These are phyloP conservation scores for Tephrocybe rancida DNA, from an alignment of 768 basidiomycete genomes.

Conservation along the genomic window DNA sequence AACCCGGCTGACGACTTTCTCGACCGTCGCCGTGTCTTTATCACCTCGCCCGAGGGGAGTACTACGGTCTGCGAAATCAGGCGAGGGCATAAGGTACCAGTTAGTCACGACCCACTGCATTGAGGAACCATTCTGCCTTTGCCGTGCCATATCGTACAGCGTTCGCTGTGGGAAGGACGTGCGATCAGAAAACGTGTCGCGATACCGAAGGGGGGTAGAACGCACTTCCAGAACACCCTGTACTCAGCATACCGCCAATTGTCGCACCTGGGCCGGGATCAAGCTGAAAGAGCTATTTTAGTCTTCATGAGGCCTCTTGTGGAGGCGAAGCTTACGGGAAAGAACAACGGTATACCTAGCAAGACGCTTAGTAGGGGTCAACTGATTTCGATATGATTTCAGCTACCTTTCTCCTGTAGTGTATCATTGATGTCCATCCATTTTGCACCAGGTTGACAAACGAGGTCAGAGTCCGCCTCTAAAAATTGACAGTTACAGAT, in stretches of 20 bases:
- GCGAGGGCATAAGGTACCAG: not conserved
- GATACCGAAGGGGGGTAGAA: slow-evolving; percentile 3
- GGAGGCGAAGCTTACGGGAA: slow-evolving; percentile 52
- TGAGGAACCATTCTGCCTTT: slow-evolving; percentile 89
- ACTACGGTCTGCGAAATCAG: slow-evolving; percentile 70
- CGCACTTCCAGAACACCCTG: slow-evolving; percentile 83
- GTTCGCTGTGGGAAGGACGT: slow-evolving; percentile 48
- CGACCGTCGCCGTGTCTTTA: slow-evolving; percentile 80
- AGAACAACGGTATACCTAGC: slow-evolving; percentile 76
- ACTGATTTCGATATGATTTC: not conserved
- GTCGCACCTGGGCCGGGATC: slow-evolving; percentile 82
- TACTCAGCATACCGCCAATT: slow-evolving; percentile 85
- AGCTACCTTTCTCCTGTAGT: slow-evolving; percentile 58
- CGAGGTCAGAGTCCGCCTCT: slow-evolving; percentile 74
- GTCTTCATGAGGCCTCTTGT: slow-evolving; percentile 15
- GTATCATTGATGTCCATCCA: slow-evolving; percentile 78
- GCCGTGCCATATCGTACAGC: slow-evolving; percentile 89
- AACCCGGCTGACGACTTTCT: slow-evolving; percentile 90
- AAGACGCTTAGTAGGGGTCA: not conserved
- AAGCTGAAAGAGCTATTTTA: slow-evolving; percentile 41
- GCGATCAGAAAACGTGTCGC: not conserved
- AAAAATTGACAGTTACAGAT: not conserved
- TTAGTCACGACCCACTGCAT: slow-evolving; percentile 51
- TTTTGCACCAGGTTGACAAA: slow-evolving; percentile 71
- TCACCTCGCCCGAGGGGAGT: slow-evolving; percentile 85